phyloP scores from a whole-genome alignment of 805 yeast species.

The Wickerhamomyces xylosicus region DNA sequence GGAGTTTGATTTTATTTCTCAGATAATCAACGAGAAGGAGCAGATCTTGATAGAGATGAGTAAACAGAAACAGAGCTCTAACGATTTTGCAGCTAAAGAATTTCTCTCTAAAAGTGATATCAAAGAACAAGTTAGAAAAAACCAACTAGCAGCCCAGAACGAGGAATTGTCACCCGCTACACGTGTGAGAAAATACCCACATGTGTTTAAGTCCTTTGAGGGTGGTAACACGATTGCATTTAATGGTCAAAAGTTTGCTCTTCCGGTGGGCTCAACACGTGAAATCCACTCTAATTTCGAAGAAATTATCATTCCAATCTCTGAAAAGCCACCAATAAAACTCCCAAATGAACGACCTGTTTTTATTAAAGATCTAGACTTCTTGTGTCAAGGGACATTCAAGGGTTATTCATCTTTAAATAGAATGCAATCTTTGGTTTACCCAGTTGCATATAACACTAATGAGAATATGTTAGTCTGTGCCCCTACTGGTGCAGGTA shows the following conservation, averaged over 20 bases:
- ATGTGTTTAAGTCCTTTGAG: slow-evolving; percentile 68
- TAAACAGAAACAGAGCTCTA: slow-evolving; percentile 13
- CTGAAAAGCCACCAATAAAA: slow-evolving; percentile 35
- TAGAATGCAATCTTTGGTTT: slow-evolving; percentile 84
- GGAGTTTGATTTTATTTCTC: slow-evolving; percentile 69
- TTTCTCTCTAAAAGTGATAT: slow-evolving; percentile 47
- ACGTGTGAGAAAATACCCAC: slow-evolving; percentile 58
- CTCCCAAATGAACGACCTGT: slow-evolving; percentile 37
- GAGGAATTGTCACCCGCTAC: slow-evolving; percentile 36
- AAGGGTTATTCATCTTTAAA: slow-evolving; percentile 68
- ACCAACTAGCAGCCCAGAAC: slow-evolving; percentile 38
- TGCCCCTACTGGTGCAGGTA: slow-evolving; percentile 98
- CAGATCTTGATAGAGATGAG: slow-evolving; percentile 18
- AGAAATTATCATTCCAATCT: slow-evolving; percentile 75
- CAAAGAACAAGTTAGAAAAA: slow-evolving; percentile 39
- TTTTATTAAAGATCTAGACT: slow-evolving; percentile 55
- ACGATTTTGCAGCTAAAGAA: slow-evolving; percentile 12
- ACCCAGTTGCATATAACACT: slow-evolving; percentile 84
- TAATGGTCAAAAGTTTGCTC: slow-evolving; percentile 67
- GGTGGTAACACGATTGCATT: slow-evolving; percentile 63
- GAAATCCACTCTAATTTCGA: slow-evolving; percentile 55
- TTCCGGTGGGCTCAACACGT: slow-evolving; percentile 77
- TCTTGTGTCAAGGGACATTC: slow-evolving; percentile 76
- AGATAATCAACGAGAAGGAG: slow-evolving; percentile 38
- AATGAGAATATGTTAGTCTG: slow-evolving; percentile 93